A percentile compares a stretch with the other conserved stretches of the same genome.
phyloP scores from a whole-genome alignment of 2,329 filamentous ascomycete species.

The Didymella lethalis region DNA sequence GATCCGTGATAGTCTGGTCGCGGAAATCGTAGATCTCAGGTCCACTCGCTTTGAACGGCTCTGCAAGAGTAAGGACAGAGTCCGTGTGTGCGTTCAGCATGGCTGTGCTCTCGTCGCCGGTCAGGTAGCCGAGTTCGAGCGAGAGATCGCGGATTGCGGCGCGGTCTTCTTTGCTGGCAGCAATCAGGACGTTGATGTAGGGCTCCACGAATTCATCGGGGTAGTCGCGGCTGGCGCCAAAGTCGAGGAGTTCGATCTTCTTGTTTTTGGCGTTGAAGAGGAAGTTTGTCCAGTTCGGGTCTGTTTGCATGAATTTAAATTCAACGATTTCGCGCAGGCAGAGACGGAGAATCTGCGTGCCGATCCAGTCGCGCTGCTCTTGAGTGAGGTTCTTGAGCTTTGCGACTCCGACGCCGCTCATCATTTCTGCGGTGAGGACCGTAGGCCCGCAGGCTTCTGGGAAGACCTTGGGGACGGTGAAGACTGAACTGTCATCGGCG shows the following conservation, averaged over 20 bases:
- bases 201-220: conserved; percentile 78
- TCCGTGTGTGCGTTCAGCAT: conserved; percentile 94
- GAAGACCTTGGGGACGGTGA: conserved; percentile 81
- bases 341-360: conserved; percentile 88
- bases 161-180: conserved; percentile 76
- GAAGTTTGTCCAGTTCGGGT: conserved; percentile 99
- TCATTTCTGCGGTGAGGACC: conserved; percentile 91
- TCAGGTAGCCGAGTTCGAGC: conserved; percentile 85
- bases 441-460: conserved; percentile 81
- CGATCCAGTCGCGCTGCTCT: conserved; percentile 92
- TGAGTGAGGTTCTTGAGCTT: conserved; percentile 79
- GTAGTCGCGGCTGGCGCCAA: conserved; percentile 89
- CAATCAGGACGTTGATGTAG: conserved; percentile 81
- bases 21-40: conserved; percentile 90
- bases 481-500: conserved; percentile 74
- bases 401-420: conserved; percentile 86
- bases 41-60: conserved; percentile 80
- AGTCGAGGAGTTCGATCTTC: conserved; percentile 90
- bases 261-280: conserved; percentile 78
- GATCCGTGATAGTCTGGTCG: conserved; percentile 94
- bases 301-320: conserved; percentile 98
- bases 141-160: conserved; percentile 71
- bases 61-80: conserved; percentile 86
- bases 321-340: conserved; percentile 92
- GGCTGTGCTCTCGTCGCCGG: conserved; percentile 80